These are phyloP conservation scores for Hansfordia pulvinata DNA, from an alignment of 2,329 filamentous ascomycete genomes.

Conservation along the genomic window DNA sequence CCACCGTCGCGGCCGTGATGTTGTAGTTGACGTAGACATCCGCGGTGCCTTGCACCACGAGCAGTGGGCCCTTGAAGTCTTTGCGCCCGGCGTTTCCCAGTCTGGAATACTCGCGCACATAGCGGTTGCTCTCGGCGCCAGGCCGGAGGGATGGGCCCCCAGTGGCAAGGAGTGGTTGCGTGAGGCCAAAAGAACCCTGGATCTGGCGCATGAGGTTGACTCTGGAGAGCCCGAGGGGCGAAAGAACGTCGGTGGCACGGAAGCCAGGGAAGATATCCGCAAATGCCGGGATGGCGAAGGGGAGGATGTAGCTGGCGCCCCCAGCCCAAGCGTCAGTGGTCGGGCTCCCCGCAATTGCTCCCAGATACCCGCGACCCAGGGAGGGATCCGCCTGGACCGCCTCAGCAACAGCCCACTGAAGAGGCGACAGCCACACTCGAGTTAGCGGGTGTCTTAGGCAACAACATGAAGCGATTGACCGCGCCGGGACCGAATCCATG, in stretches of 20 bases:
- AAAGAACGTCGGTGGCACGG: conserved; percentile 12
- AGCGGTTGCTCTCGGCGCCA: conserved; percentile 9
- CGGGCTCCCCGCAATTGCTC: conserved; percentile 18
- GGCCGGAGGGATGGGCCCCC: conserved; percentile 4
- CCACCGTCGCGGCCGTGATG: conserved; percentile 5
- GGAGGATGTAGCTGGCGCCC: conserved; percentile 5
- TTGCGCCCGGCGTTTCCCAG: conserved; percentile 15
- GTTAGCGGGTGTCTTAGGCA: too few species aligned
- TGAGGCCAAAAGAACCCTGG: conserved; percentile 7
- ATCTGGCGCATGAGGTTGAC: conserved; percentile 8
- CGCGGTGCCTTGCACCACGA: conserved; percentile 20
- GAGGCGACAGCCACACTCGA: too few species aligned
- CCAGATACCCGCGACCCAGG: conserved; percentile 20
- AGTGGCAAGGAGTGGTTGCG: conserved; percentile 6
- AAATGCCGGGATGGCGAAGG: conserved; percentile 9
- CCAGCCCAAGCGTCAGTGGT: conserved; percentile 9
- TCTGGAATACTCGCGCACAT: conserved; percentile 10
- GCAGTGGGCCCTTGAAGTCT: conserved; percentile 19
- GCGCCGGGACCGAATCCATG: too few species aligned
- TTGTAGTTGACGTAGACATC: conserved; percentile 9
- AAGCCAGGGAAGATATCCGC: conserved; percentile 13
- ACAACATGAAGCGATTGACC: too few species aligned
- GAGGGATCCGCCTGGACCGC: conserved; percentile 13
- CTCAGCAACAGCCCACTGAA: conserved; percentile 25
- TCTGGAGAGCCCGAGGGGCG: conserved; percentile 9